Percentiles rank a stretch among this genome's conserved stretches.
Conservation (phyloP, 176 grass and related monocot species). For the Paspalum vaginatum region DNA sequence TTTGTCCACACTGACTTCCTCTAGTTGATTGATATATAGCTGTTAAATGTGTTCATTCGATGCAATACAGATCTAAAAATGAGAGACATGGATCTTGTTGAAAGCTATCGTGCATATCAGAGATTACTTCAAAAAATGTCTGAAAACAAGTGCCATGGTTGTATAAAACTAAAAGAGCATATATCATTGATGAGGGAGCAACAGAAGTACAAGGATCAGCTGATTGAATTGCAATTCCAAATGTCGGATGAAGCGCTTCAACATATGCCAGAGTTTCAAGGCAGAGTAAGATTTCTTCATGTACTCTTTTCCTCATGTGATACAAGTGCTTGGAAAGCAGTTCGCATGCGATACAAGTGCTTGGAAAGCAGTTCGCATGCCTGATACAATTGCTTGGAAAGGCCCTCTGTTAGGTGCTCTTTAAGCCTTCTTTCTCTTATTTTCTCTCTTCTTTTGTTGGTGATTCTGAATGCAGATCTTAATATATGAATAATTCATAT, state of each 20-base stretch:
- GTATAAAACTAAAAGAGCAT: constrained; percentile 97
- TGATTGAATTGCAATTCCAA: constrained; percentile 80
- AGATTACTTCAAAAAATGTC: constrained; percentile 68
- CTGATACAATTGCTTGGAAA: too few relatives aligned
- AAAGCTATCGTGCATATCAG: constrained; percentile 68
- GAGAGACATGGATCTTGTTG: constrained; percentile 65
- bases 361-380: too few relatives aligned
- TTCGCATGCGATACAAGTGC: too few relatives aligned
- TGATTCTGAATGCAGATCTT: constrained; percentile 1
- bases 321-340: too few relatives aligned
- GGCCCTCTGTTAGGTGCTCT: too few relatives aligned
- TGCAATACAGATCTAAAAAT: constrained; percentile 78
- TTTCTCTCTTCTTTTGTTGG: too few relatives aligned
- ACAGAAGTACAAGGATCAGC: constrained; percentile 70
- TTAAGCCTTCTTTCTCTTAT: too few relatives aligned
- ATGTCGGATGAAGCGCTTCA: constrained; percentile 98
- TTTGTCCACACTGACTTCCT: constrained; percentile 10
- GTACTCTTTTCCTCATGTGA: neutral
- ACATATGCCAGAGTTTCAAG: constrained; percentile 99
- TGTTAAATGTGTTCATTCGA: constrained; percentile 31
- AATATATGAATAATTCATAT: constrained; percentile 10
- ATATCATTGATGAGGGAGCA: constrained; percentile 71
- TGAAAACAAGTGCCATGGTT: constrained; percentile 93
- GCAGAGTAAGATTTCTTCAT: constrained; percentile 68
- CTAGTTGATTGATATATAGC: constrained; percentile 7